Conservation (phyloP, 441 rosid species). For the Dalechampia spathulata region DNA sequence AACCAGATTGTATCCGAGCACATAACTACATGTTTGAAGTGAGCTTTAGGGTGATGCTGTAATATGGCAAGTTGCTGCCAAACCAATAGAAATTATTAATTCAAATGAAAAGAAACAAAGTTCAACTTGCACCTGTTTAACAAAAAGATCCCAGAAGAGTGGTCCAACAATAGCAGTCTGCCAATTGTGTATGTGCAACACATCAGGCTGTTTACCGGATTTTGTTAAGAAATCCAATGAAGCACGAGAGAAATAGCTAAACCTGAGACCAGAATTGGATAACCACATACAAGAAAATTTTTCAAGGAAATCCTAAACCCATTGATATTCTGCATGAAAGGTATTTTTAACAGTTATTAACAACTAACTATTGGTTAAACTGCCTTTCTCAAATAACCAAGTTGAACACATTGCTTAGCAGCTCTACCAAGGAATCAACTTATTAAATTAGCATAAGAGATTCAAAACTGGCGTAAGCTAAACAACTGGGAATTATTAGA, state of each 20-base stretch:
- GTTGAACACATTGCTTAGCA: neutral
- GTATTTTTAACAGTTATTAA: neutral
- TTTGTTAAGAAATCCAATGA: slow-evolving; percentile 75
- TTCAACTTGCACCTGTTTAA: slow-evolving; percentile 42
- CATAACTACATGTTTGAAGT: too few species aligned
- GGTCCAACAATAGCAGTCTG: slow-evolving; percentile 85
- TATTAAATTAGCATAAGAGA: slow-evolving; percentile 8
- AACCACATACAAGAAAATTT: slow-evolving; percentile 9
- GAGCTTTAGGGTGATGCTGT: too few species aligned
- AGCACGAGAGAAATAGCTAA: slow-evolving; percentile 83
- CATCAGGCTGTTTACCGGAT: slow-evolving; percentile 83
- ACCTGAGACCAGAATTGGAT: slow-evolving; percentile 34
- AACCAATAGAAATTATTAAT: neutral
- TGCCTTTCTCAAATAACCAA: too few species aligned
- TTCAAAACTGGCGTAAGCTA: neutral
- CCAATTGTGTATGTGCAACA: slow-evolving; percentile 76
- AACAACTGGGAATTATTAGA: neutral
- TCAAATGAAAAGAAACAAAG: neutral
- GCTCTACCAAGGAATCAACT: neutral
- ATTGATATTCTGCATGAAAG: neutral
- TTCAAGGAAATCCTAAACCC: neutral
- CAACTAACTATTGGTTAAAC: neutral
- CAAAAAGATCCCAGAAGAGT: slow-evolving; percentile 84
- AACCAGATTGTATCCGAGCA: too few species aligned
- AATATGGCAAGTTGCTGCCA: neutral